phyloP scores from a whole-genome alignment of 176 grass and related monocot species.

The Olyra latifolia region DNA sequence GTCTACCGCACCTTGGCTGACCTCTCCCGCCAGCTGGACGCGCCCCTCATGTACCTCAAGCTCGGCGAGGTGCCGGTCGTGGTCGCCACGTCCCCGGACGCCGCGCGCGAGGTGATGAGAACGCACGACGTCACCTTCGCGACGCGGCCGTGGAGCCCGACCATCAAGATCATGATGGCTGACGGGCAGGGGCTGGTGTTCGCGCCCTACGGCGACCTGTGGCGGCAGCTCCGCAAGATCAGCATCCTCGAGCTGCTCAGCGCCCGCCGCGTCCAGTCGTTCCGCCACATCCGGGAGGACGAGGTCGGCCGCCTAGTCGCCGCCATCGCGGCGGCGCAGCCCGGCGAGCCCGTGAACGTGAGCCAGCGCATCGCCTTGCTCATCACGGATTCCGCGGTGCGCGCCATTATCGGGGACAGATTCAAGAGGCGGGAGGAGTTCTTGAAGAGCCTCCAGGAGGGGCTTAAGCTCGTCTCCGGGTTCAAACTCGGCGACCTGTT shows the following conservation, averaged over 20 bases:
- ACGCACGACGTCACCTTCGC: constrained; percentile 28
- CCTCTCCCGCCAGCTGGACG: neutral
- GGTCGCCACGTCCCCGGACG: constrained; percentile 16
- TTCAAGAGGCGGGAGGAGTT: constrained; percentile 38
- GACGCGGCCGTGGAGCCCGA: constrained; percentile 21
- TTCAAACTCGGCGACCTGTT: constrained; percentile 38
- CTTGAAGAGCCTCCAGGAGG: neutral
- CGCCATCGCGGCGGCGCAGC: neutral
- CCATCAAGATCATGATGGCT: neutral
- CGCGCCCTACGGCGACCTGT: constrained; percentile 25
- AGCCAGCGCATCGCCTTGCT: constrained; percentile 21
- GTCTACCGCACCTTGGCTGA: constrained; percentile 29
- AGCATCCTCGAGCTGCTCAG: constrained; percentile 33
- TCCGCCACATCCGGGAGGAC: constrained; percentile 34
- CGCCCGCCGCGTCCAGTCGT: constrained; percentile 27
- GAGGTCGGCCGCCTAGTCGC: constrained; percentile 22
- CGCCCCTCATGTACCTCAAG: constrained; percentile 44
- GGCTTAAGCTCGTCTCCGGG: constrained; percentile 21
- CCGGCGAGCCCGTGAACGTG: constrained; percentile 10
- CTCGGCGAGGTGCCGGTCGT: constrained; percentile 40
- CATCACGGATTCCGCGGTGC: constrained; percentile 27
- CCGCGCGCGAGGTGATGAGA: constrained; percentile 26
- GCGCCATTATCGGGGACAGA: constrained; percentile 35
- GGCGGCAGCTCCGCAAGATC: constrained; percentile 37
- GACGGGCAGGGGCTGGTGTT: constrained; percentile 26